These are phyloP conservation scores for Populus trichocarpa DNA, from an alignment of 441 rosid species.

Conservation along the genomic window DNA sequence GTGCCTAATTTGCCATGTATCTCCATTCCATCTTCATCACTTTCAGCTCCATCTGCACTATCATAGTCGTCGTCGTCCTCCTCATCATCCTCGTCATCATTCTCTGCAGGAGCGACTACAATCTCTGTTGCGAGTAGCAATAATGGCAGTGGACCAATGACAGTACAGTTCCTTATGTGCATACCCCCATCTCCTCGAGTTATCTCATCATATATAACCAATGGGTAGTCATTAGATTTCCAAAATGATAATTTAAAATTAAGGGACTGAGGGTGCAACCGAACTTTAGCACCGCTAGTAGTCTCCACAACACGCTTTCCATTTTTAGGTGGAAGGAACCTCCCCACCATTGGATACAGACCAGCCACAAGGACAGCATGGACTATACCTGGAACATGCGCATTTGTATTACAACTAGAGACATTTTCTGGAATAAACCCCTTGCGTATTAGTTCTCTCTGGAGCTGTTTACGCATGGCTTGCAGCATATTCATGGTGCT, in stretches of 20 bases:
- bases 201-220: constrained; percentile 81
- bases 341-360: constrained; percentile 86
- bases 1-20: constrained; percentile 26
- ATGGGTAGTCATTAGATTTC: constrained; percentile 43
- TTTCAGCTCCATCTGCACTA: constrained; percentile 39
- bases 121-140: constrained; percentile 74
- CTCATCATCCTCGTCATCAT: constrained; percentile 12
- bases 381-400: constrained; percentile 68
- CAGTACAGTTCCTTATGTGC: constrained; percentile 67
- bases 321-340: constrained; percentile 50
- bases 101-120: constrained; percentile 64
- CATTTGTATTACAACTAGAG: constrained; percentile 64
- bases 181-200: constrained; percentile 82
- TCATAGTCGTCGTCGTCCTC: constrained; percentile 35
- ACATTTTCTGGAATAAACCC: constrained; percentile 62
- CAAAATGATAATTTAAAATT: constrained; percentile 45
- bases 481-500: constrained; percentile 73
- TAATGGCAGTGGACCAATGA: constrained; percentile 68
- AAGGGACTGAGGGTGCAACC: constrained; percentile 66
- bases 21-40: constrained; percentile 49
- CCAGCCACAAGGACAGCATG: constrained; percentile 88
- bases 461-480: constrained; percentile 89
- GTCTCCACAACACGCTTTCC: constrained; percentile 66
- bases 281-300: constrained; percentile 69
- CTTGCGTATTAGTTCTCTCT: constrained; percentile 57